Percentiles rank a stretch among this genome's conserved stretches.
These are phyloP conservation scores for Neonothopanus nambi DNA, from an alignment of 1,284 basidiomycete species.

Conservation along the genomic window DNA sequence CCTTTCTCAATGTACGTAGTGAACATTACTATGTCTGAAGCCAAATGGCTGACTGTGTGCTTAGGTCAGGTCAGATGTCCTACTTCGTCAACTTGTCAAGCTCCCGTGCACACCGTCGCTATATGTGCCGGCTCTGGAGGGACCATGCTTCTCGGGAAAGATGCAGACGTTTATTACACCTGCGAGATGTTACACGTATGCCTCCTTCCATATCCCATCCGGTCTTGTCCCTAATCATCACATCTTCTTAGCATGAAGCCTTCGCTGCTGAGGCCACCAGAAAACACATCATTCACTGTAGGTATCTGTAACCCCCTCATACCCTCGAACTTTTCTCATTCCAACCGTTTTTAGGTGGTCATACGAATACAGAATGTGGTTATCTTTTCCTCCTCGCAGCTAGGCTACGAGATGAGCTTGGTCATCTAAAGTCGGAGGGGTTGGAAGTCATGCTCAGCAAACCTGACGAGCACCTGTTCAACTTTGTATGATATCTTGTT, in stretches of 20 bases:
- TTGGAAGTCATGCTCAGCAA: slow-evolving; percentile 60
- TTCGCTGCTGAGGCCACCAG: slow-evolving; percentile 74
- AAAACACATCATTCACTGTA: slow-evolving; percentile 78
- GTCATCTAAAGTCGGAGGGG: slow-evolving; percentile 21
- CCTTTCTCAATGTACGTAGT: slow-evolving; percentile 55
- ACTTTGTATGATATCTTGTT: slow-evolving; percentile 41
- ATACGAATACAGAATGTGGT: slow-evolving; percentile 88
- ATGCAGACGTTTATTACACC: slow-evolving; percentile 84
- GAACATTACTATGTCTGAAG: not conserved
- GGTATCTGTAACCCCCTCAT: slow-evolving; percentile 29
- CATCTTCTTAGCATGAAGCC: slow-evolving; percentile 69
- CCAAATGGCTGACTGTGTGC: not conserved
- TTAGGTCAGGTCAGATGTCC: slow-evolving; percentile 81
- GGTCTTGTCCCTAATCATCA: slow-evolving; percentile 7
- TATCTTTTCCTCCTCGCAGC: slow-evolving; percentile 73
- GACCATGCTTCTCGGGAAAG: slow-evolving; percentile 65
- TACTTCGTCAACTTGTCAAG: slow-evolving; percentile 23
- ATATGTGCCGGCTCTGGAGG: slow-evolving; percentile 88
- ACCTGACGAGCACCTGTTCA: slow-evolving; percentile 61
- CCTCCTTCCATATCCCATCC: slow-evolving; percentile 18
- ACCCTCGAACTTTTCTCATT: slow-evolving; percentile 20
- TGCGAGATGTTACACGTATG: slow-evolving; percentile 91
- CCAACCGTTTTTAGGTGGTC: slow-evolving; percentile 52
- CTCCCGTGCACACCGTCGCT: slow-evolving; percentile 56
- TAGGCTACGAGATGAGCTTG: slow-evolving; percentile 58